A percentile compares a stretch with the other conserved stretches of the same genome.
phyloP scores from a whole-genome alignment of 2,329 filamentous ascomycete genomes.

The Colletotrichum graminicola region DNA sequence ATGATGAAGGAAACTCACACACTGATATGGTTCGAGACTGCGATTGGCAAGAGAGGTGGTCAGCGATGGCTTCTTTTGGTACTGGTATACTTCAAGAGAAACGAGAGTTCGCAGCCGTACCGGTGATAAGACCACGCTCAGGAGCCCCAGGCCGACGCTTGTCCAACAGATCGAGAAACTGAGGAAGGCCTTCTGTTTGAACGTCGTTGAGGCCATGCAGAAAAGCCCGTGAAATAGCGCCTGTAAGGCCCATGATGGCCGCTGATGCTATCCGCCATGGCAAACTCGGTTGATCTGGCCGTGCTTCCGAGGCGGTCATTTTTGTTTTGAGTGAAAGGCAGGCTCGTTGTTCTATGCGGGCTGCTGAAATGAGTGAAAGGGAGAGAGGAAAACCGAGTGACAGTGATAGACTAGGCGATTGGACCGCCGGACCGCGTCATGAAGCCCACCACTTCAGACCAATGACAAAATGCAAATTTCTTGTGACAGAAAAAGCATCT shows the following conservation, averaged over 20 bases:
- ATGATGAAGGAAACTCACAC: conserved; percentile 72
- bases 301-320: conserved; percentile 30
- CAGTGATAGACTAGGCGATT: conserved; percentile 16
- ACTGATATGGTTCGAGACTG: conserved; percentile 89
- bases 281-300: conserved; percentile 64
- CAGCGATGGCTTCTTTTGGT: conserved; percentile 10
- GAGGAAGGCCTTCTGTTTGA: conserved; percentile 81
- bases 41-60: conserved; percentile 3
- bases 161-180: conserved; percentile 82
- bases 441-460: conserved; percentile 8
- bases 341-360: background rate
- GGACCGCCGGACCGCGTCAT: conserved; percentile 14
- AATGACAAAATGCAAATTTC: background rate
- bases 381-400: conserved; percentile 9
- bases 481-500: background rate
- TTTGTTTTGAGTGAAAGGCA: background rate
- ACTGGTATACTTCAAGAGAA: background rate
- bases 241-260: conserved; percentile 79
- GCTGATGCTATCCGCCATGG: conserved; percentile 82
- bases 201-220: conserved; percentile 80
- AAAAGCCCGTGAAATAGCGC: conserved; percentile 78
- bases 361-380: conserved; percentile 9
- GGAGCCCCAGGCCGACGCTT: conserved; percentile 74
- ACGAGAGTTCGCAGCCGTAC: conserved; percentile 14
- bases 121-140: conserved; percentile 84